Base-by-base conservation (phyloP, 176 grass and related monocot species). In the Hsuehochloa calcarea region DNA sequence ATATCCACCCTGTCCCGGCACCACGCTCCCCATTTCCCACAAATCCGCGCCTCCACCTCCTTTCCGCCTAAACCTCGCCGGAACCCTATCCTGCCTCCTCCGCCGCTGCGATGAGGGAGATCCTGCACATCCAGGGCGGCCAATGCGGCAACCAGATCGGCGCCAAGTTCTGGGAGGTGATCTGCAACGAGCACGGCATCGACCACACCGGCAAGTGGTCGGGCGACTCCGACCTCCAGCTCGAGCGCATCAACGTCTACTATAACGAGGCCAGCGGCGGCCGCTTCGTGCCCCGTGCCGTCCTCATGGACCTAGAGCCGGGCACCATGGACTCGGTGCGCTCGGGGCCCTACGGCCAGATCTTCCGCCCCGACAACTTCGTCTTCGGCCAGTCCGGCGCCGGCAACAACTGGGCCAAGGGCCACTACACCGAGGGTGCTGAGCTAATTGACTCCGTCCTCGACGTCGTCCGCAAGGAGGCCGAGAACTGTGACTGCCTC, bases 131-230 rank as follows among this genome's bases (percentile, higher is more conserved):
- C 82, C 92, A 97, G 92, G 92, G 95, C 0, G 95, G 95, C 19
- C 92, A 97, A 70, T 97, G 95, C 86, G 95, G 93, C 13, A 95
- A 95, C 87, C 95, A 95, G 88, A 97, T 97, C 87, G 95, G 95
- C 49, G 95, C 95, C 89, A 97, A 94, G 87, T 94, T 94, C 90
- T 94, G 92, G 92, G 92, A 94, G 90, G 92, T 94, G 81, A 92
- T 92, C 82, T 97, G 95, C 82, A 89, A 87, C 82, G 95, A 97
- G 95, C 95, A 97, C 79, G 95, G 95, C 41, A 95, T 97, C 85
- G 95, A 97, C 75, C 70, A 85, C n/a, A 89, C 89, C 2, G 92
- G 92, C 38, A 81, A 77, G 70, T 94, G 92, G 49, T 25, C 89
- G 11, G 89, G 89, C 40, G 92, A 94, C 40, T 85, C 92, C 41